These are phyloP conservation scores for Fusarium sp. DNA, from an alignment of 2,329 filamentous ascomycete species.

Conservation along the genomic window DNA sequence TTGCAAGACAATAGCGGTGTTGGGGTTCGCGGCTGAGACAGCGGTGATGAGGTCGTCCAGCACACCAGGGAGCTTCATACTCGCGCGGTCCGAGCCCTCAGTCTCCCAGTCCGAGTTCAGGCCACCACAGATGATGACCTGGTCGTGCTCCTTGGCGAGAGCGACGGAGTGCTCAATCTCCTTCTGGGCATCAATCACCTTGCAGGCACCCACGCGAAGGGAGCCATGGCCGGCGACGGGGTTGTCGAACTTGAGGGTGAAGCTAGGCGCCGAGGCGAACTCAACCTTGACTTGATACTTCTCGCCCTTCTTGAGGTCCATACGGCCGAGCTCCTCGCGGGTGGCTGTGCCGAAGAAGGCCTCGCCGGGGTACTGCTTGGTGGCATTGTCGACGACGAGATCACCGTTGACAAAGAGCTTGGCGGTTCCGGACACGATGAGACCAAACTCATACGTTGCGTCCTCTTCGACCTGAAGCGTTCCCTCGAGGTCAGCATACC, in stretches of 20 bases:
- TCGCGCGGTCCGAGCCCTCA: slow-evolving; percentile 81
- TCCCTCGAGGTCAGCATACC: slow-evolving; percentile 71
- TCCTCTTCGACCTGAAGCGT: slow-evolving; percentile 69
- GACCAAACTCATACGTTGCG: slow-evolving; percentile 71
- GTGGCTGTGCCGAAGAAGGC: slow-evolving; percentile 75
- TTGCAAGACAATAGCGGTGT: slow-evolving; percentile 79
- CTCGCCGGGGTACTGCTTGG: slow-evolving; percentile 69
- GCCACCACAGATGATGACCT: slow-evolving; percentile 82
- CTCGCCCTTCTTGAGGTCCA: slow-evolving; percentile 67
- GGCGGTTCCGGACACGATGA: slow-evolving; percentile 74
- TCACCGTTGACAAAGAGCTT: slow-evolving; percentile 71
- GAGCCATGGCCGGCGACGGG: slow-evolving; percentile 68
- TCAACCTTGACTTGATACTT: slow-evolving; percentile 69
- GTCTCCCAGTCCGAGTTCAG: slow-evolving; percentile 86
- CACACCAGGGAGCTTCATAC: slow-evolving; percentile 79
- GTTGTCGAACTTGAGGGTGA: slow-evolving; percentile 61
- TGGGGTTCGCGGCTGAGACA: slow-evolving; percentile 73
- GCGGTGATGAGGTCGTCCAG: slow-evolving; percentile 76
- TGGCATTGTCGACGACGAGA: slow-evolving; percentile 73
- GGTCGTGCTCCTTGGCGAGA: slow-evolving; percentile 75
- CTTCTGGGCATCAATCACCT: slow-evolving; percentile 65
- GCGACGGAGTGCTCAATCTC: slow-evolving; percentile 74
- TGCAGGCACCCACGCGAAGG: slow-evolving; percentile 70
- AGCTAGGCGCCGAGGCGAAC: slow-evolving; percentile 69
- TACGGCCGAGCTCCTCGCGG: slow-evolving; percentile 69